These are phyloP conservation scores for Alnus glutinosa DNA, from an alignment of 306 rosid species.

Conservation along the genomic window DNA sequence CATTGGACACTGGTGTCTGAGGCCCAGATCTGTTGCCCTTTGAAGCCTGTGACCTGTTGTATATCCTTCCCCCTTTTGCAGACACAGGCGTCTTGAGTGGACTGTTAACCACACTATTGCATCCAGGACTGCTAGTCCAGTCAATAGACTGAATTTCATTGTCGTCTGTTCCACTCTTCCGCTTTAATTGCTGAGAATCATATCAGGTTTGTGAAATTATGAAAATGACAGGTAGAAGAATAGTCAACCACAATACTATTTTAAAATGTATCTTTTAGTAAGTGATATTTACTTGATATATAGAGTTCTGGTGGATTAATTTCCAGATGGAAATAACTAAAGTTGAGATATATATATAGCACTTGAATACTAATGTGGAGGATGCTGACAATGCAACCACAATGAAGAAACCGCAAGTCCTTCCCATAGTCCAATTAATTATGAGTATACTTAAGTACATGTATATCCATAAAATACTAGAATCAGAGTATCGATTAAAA, in stretches of 20 bases:
- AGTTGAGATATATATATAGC: background rate
- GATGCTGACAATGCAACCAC: background rate
- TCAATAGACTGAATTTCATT: slow-evolving; percentile 51
- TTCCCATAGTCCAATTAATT: background rate
- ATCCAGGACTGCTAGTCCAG: slow-evolving; percentile 58
- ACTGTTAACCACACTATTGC: slow-evolving; percentile 39
- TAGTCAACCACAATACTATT: background rate
- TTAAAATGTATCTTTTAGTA: background rate
- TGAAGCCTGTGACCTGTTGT: slow-evolving; percentile 63
- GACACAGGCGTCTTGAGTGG: slow-evolving; percentile 79
- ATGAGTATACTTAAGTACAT: background rate
- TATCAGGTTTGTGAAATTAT: slow-evolving; percentile 25
- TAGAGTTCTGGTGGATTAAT: background rate
- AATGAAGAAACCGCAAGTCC: background rate
- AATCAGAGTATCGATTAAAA: background rate
- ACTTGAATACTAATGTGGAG: background rate
- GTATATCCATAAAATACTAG: background rate
- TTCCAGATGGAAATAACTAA: background rate
- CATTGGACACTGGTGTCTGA: slow-evolving; percentile 76
- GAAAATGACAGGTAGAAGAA: background rate
- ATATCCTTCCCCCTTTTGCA: slow-evolving; percentile 72
- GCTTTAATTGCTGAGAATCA: slow-evolving; percentile 63
- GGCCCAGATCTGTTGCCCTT: slow-evolving; percentile 70
- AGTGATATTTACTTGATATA: background rate
- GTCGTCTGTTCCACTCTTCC: slow-evolving; percentile 50